Evolutionary conservation across 2,329 filamentous ascomycete species (phyloP), one percentile per base, ranked within the genome.

Genomic region (Canariomyces notabilis): DNA sequence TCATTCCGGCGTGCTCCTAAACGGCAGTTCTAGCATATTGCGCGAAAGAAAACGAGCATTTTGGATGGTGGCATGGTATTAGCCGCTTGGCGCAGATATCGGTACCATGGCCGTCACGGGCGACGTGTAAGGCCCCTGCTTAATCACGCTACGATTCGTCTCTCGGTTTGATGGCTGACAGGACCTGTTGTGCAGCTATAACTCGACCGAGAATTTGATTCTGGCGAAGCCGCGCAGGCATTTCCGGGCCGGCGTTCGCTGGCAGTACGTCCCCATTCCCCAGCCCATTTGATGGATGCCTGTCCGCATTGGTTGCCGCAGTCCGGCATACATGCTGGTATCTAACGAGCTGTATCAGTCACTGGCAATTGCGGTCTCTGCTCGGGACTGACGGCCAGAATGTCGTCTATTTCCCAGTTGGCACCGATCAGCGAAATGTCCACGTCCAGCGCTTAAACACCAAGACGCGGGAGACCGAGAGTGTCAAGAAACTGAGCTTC

Each of bases 281-380:
- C 38, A 45, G 19, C 12, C 4, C 22, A 21, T n/a, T 4, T n/a
- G n/a, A n/a, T n/a, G n/a, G n/a, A n/a, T n/a, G n/a, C n/a, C 14
- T 14, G 15, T 20, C 18, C 20, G 14, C 14, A 33, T 20, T 37
- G 6, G 14, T 26, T 38, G n/a, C 34, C 18, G 15, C 31, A 29
- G 31, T 20, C 36, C 18, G 44, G 51, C 41, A 42, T 46, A 35
- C 40, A 44, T 39, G 29, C 15, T 18, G 18, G 38, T 18, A 32
- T 55, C 48, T 54, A 37, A 49, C 44, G 31, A 33, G 21, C 20
- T 36, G 34, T 41, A 32, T 22, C 59, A 90, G 85, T 56, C 87
- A 93, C 68, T 90, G 85, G 82, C 87, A 93, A 69, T 75, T 98
- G 37, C 87, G 91, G 45, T 91, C 94, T 57, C 83, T 95, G 57